phyloP scores from a whole-genome alignment of 108 stramenopile species.

The Cyclotella cryptica region DNA sequence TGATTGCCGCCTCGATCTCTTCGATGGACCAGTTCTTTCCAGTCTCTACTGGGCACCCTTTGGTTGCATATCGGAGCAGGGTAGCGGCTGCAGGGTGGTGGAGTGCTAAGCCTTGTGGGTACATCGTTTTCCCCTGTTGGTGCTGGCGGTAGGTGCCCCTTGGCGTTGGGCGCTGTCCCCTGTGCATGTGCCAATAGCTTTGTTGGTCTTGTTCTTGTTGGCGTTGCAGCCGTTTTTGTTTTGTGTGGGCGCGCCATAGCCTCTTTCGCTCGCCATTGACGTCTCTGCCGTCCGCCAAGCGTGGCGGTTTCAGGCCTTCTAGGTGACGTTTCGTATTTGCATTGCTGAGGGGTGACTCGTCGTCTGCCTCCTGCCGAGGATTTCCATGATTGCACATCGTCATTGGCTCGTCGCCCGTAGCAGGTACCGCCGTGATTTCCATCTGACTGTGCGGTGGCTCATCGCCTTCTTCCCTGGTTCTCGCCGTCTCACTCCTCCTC shows the following conservation, averaged over 20 bases:
- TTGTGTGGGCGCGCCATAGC: not conserved
- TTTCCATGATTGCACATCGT: no score
- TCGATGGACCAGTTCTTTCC: not conserved
- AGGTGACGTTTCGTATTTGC: no score
- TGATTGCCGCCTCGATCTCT: constrained; percentile 2
- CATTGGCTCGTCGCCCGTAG: no score
- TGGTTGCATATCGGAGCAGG: not conserved
- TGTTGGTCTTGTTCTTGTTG: not conserved
- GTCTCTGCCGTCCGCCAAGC: not conserved
- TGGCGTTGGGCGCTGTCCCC: not conserved
- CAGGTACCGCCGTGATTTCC: no score
- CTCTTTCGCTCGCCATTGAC: not conserved
- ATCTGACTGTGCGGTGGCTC: no score
- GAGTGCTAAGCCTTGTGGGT: no score
- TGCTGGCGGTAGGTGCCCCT: not conserved
- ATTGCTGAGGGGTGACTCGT: no score
- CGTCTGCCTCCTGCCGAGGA: no score
- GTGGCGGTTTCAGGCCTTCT: no score
- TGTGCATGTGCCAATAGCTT: not conserved
- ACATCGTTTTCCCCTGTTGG: not conserved
- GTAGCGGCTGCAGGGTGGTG: no score
- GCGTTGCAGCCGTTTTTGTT: not conserved
- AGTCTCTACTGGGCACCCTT: not conserved
- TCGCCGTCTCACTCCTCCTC: no score
- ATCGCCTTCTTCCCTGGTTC: no score